Conservation (phyloP, 169 alveolate genomes). For the Plasmodium cynomolgi region DNA sequence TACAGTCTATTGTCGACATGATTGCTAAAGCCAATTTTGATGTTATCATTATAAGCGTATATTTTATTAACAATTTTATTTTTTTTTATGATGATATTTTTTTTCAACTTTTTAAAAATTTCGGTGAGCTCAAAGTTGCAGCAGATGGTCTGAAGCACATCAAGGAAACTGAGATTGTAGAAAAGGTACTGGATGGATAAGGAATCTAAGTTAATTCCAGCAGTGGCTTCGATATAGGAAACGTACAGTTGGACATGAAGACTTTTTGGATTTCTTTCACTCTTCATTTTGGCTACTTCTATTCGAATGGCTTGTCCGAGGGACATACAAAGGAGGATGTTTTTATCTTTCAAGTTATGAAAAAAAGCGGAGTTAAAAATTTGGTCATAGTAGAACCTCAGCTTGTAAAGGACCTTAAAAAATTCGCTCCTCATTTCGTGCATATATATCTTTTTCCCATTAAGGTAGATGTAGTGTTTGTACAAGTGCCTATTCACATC, state of each 20-base stretch:
- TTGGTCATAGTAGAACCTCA: constrained; percentile 36
- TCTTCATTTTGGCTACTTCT: constrained; percentile 34
- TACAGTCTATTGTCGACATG: constrained; percentile 9
- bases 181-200: constrained; percentile 55
- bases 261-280: not conserved
- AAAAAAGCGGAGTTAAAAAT: not conserved
- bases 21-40: constrained; percentile 29
- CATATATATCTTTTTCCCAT: constrained; percentile 26
- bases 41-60: constrained; percentile 30
- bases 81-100: constrained; percentile 17
- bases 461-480: constrained; percentile 19
- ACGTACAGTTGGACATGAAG: constrained; percentile 16
- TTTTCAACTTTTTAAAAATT: constrained; percentile 27
- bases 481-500: constrained; percentile 39
- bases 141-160: constrained; percentile 23
- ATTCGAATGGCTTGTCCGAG: constrained; percentile 21
- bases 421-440: constrained; percentile 60
- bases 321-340: not conserved
- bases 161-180: constrained; percentile 16
- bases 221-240: constrained; percentile 8
- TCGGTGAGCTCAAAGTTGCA: constrained; percentile 25
- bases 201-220: constrained; percentile 19
- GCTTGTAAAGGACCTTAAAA: constrained; percentile 18
- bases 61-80: constrained; percentile 73
- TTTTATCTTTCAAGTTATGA: not conserved